Evolutionary conservation across 2,329 filamentous ascomycete genomes (phyloP).

Genomic region (Sporothrix schenckii): DNA sequence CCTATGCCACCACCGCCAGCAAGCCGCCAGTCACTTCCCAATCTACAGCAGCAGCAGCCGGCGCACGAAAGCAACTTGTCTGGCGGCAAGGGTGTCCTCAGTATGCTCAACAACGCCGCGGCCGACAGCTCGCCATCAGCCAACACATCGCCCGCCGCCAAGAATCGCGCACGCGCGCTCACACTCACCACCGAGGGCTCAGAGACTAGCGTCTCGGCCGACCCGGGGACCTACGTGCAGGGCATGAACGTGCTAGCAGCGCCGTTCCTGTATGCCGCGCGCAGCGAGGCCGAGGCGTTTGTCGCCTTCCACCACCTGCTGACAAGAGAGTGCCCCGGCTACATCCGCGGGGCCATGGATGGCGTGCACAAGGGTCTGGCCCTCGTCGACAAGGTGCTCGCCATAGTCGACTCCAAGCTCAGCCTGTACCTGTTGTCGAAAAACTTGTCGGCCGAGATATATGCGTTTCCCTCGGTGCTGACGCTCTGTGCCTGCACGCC

Average conservation of each 20-base stretch:
- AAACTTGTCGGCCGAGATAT: slow-evolving; percentile 88
- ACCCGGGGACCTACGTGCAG: slow-evolving; percentile 89
- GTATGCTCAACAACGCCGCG: slow-evolving; percentile 28
- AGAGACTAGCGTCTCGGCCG: slow-evolving; percentile 58
- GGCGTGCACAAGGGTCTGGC: slow-evolving; percentile 91
- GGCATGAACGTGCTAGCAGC: slow-evolving; percentile 98
- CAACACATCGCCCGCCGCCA: slow-evolving; percentile 51
- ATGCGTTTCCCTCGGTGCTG: slow-evolving; percentile 92
- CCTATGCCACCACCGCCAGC: slow-evolving; percentile 11
- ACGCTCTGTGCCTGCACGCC: slow-evolving; percentile 96
- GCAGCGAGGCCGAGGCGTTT: slow-evolving; percentile 93
- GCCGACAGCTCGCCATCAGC: background rate
- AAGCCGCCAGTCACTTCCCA: slow-evolving; percentile 38
- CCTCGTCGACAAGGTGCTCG: slow-evolving; percentile 87
- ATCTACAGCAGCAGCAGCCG: background rate
- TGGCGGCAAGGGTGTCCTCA: slow-evolving; percentile 11
- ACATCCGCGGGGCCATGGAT: slow-evolving; percentile 95
- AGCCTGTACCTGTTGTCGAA: slow-evolving; percentile 82
- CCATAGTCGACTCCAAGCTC: slow-evolving; percentile 87
- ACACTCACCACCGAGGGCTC: slow-evolving; percentile 67
- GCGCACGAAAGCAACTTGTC: slow-evolving; percentile 7
- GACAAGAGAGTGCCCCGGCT: slow-evolving; percentile 85
- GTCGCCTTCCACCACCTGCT: slow-evolving; percentile 86
- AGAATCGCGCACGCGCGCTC: slow-evolving; percentile 58
- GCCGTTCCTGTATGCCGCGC: slow-evolving; percentile 90